These are phyloP conservation scores for Ambispora gerdemannii DNA, from an alignment of 192 early-diverging fungal genomes.

Conservation along the genomic window DNA sequence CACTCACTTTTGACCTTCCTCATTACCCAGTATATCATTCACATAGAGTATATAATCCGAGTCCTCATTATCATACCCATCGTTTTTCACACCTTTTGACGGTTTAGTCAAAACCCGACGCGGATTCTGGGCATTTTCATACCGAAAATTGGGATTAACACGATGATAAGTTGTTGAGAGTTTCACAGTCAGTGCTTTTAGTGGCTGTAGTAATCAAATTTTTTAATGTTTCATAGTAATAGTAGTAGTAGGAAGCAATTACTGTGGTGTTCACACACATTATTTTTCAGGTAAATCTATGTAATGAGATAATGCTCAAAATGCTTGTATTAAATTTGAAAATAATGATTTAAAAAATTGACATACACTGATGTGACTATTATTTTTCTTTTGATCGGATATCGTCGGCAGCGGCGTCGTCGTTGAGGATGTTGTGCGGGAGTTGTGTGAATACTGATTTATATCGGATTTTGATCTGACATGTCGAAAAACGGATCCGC, in stretches of 20 bases:
- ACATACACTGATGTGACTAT: constrained; percentile 21
- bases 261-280: neutral
- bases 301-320: neutral
- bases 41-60: constrained; percentile 96
- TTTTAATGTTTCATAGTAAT: neutral
- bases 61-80: constrained; percentile 93
- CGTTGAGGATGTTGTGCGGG: no score
- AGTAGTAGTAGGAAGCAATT: neutral
- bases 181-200: constrained; percentile 54
- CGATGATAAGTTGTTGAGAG: constrained; percentile 70
- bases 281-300: constrained; percentile 3
- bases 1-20: constrained; percentile 78
- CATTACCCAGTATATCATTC: constrained; percentile 92
- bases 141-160: constrained; percentile 81
- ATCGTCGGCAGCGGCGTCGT: neutral
- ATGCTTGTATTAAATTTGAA: neutral
- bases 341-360: neutral
- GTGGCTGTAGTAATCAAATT: constrained; percentile 36
- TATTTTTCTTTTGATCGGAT: no score
- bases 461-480: constrained; percentile 28
- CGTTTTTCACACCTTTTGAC: constrained; percentile 82
- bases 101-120: constrained; percentile 93
- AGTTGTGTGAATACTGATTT: no score
- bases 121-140: constrained; percentile 75
- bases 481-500: constrained; percentile 12